A percentile compares a stretch with the other conserved stretches of the same genome.
Conservation (phyloP, 2,329 filamentous ascomycete species). For the Fragosphaeria purpurea region DNA sequence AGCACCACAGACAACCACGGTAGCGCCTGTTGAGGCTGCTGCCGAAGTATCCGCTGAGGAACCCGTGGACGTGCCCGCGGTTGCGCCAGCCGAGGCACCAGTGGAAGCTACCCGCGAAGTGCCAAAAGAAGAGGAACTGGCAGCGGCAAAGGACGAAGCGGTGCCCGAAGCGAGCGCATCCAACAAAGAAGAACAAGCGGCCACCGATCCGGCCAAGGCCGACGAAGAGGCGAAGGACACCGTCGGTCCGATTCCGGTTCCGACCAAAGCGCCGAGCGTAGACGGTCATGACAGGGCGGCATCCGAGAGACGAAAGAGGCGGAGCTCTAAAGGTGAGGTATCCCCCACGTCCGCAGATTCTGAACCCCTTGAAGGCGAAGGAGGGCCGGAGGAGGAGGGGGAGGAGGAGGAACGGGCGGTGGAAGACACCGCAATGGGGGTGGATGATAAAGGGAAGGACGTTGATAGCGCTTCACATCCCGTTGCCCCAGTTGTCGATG, state of each 20-base stretch:
- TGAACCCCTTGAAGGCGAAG: neutral
- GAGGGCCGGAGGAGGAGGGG: neutral
- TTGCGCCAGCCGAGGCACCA: neutral
- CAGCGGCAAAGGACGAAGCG: neutral
- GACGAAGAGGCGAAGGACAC: slow-evolving; percentile 1
- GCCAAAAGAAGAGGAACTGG: neutral
- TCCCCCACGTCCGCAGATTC: neutral
- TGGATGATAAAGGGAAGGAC: too few relatives aligned
- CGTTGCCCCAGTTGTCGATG: too few relatives aligned
- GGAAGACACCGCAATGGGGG: too few relatives aligned
- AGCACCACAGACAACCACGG: slow-evolving; percentile 2
- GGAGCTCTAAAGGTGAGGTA: neutral
- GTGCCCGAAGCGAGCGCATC: slow-evolving; percentile 1
- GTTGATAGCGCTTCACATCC: too few relatives aligned
- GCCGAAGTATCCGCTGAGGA: neutral
- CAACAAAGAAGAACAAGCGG: neutral
- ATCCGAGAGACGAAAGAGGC: neutral
- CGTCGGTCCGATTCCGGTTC: neutral
- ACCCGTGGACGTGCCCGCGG: neutral
- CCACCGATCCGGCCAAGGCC: slow-evolving; percentile 6
- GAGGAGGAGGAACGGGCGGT: neutral
- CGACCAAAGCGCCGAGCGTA: neutral
- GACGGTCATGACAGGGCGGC: neutral
- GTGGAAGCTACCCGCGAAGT: slow-evolving; percentile 4
- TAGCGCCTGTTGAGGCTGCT: slow-evolving; percentile 1